Percentiles rank a stretch among this genome's conserved stretches.
These are phyloP conservation scores for Xylaria sp. DNA, from an alignment of 2,329 filamentous ascomycete species.

Conservation along the genomic window DNA sequence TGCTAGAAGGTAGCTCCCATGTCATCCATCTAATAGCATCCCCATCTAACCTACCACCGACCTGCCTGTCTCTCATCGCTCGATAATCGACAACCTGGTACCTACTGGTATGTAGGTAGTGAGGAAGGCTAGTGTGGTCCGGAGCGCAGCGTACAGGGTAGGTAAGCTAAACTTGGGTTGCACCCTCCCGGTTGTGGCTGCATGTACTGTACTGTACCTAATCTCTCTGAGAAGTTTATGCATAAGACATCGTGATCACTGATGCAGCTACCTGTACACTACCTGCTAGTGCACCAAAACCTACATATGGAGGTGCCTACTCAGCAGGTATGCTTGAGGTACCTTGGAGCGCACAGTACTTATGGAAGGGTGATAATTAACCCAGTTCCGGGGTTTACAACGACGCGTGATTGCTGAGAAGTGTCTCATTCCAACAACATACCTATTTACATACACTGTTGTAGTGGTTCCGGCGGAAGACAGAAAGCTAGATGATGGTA, in stretches of 20 bases:
- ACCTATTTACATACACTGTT: too few relatives aligned
- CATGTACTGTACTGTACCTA: slow-evolving; percentile 30
- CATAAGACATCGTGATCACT: slow-evolving; percentile 45
- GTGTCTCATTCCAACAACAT: not conserved
- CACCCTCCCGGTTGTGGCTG: slow-evolving; percentile 33
- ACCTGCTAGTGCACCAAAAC: not conserved
- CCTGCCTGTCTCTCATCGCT: slow-evolving; percentile 21
- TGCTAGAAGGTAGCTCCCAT: not conserved
- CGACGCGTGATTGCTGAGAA: slow-evolving; percentile 4
- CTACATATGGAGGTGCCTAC: not conserved
- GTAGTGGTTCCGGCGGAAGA: too few relatives aligned
- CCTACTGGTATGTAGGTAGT: not conserved
- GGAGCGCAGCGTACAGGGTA: not conserved
- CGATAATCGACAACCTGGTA: not conserved
- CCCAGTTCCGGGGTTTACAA: slow-evolving; percentile 17
- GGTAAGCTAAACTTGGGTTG: slow-evolving; percentile 16
- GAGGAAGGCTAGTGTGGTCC: slow-evolving; percentile 3
- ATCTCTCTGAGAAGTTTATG: slow-evolving; percentile 41
- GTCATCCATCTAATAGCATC: slow-evolving; percentile 10
- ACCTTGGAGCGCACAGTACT: not conserved
- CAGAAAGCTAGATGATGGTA: not conserved
- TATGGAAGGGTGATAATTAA: slow-evolving; percentile 31
- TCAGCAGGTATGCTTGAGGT: not conserved
- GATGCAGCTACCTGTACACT: slow-evolving; percentile 23
- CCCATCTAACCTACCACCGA: slow-evolving; percentile 1